Conservation (phyloP, 306 rosid species). For the Cucurbita ficifolia region DNA sequence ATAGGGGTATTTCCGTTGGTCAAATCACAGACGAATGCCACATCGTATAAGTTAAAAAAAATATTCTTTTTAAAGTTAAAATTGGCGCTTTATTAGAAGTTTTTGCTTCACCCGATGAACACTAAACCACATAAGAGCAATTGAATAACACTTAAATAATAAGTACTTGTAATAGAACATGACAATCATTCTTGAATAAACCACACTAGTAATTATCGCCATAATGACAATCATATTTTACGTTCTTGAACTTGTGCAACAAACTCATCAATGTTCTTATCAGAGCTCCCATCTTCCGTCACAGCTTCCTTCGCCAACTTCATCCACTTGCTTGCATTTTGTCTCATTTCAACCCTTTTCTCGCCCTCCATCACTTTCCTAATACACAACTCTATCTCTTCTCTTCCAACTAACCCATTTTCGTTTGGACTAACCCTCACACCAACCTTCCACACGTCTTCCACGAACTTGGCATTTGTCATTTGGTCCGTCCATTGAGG, state of each 20-base stretch:
- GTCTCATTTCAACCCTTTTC: not conserved
- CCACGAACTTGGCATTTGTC: not conserved
- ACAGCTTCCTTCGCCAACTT: not conserved
- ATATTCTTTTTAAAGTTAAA: no score
- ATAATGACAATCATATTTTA: no score
- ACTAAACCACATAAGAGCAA: no score
- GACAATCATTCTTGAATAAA: no score
- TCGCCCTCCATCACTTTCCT: not conserved
- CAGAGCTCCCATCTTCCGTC: slow-evolving; percentile 4
- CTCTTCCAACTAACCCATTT: not conserved
- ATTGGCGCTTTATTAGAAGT: no score
- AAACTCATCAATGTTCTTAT: slow-evolving; percentile 5
- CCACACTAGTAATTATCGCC: no score
- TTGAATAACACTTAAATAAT: no score
- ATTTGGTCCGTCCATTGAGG: slow-evolving; percentile 3
- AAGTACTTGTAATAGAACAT: no score
- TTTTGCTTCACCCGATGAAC: no score
- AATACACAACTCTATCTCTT: not conserved
- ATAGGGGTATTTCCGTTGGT: no score
- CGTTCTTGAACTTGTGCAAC: not conserved
- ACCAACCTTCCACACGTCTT: not conserved
- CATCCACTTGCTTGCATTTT: not conserved
- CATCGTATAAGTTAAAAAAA: no score
- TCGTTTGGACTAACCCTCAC: not conserved
- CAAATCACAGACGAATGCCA: no score